Base-by-base conservation (phyloP, 2,329 filamentous ascomycete genomes). In the Colletotrichum cuscutae region DNA sequence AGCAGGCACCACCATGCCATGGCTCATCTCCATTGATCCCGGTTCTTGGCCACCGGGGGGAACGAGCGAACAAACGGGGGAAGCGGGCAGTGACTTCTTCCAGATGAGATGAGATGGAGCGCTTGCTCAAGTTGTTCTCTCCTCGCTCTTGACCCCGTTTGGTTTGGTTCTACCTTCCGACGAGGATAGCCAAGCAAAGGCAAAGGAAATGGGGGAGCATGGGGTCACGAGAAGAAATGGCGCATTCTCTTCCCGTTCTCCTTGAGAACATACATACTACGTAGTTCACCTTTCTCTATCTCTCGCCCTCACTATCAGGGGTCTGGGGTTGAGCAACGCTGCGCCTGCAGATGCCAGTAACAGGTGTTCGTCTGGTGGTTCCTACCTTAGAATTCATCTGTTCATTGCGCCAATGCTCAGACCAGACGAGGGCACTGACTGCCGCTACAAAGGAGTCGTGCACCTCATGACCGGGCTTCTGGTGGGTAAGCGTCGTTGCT, bases 401-500 rank as follows among this genome's bases (percentile, higher is more conserved):
- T 64, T 28, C 46, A 12, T 28, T 37, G 49, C 61, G 24, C 15
- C n/a, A 13, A 12, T 26, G 30, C 52, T 58, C 35, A 49, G 26
- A 28, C 52, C 66, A 12, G 24, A 24, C 30, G 46, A 49, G 11
- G n/a, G 46, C 28, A 62, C 60, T 46, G 60, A n/a, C 49, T 30
- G 22, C 15, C 37, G 37, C 15, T 62, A n/a, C 26, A 19, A 19
- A 19, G 15, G 4, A 32, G 26, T 57, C 19, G 28, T 30, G 26
- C 15, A 4, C n/a, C 4, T 52, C 4, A 12, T 19, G 42, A 26
- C 19, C 37, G 54, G 54, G 54, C 70, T 53, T 60, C 53, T 72
- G 53, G 28, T 53, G 15, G 49, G 28, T 30, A 15, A 64, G 22
- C 22, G 61, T 30, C 22, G 22, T 69, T 72, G 70, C 70, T 69